Evolutionary conservation across 2,329 filamentous ascomycete genomes (phyloP).

Genomic region (Cytospora chrysosperma): DNA sequence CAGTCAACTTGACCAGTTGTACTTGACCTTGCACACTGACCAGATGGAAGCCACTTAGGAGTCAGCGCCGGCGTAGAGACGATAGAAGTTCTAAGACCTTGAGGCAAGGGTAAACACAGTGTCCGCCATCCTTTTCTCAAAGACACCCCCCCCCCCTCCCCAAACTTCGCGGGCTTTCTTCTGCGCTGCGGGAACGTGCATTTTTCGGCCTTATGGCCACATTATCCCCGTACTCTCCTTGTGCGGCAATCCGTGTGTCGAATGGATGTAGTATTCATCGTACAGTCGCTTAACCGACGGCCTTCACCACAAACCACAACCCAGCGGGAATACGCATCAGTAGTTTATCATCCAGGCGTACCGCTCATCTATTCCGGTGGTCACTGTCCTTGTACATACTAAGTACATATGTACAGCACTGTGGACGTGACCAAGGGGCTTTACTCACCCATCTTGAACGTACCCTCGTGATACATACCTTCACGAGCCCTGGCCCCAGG

Average conservation of each 20-base stretch:
- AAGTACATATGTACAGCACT: neutral
- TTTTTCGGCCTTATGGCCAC: conserved; percentile 1
- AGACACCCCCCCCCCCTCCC: too few species aligned
- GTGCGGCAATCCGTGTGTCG: neutral
- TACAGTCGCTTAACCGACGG: neutral
- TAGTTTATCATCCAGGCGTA: neutral
- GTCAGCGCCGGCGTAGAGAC: neutral
- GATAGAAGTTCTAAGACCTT: neutral
- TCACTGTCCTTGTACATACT: neutral
- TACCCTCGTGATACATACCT: neutral
- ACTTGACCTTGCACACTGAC: neutral
- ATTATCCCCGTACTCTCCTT: neutral
- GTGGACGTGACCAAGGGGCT: neutral
- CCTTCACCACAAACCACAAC: conserved; percentile 5
- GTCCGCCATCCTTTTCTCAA: neutral
- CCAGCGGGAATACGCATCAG: conserved; percentile 9
- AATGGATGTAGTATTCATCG: neutral
- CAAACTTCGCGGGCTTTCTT: neutral
- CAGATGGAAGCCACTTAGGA: neutral
- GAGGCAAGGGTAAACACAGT: neutral
- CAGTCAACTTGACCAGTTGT: neutral
- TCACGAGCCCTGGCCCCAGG: too few species aligned
- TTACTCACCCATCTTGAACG: neutral
- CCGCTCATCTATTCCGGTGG: neutral
- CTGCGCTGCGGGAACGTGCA: neutral